Evolutionary conservation across 169 alveolate genomes (phyloP), one percentile per base, ranked within the genome.

Genomic region (Plasmodium adleri): DNA sequence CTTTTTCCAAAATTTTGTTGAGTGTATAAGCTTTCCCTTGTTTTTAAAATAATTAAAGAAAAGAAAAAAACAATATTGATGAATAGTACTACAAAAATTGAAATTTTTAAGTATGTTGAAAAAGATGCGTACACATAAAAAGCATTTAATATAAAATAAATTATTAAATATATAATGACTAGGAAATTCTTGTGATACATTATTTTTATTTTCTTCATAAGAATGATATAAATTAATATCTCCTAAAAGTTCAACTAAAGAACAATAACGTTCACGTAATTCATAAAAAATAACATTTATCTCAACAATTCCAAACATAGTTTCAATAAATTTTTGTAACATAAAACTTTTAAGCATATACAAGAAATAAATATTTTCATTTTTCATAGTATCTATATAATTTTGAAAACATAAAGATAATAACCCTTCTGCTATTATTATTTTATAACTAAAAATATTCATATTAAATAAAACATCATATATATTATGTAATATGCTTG

Each of bases 221-320:
- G 10, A 43, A 24, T 80, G 56, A 67, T 15, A 86, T 24, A 86
- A 50, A 20, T 32, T 86, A 7, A 86, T 60, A 47, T 86, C 92
- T n/a, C 92, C 92, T 50, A 59, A 72, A 10, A 72, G 49, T 62
- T 86, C 92, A 9, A 86, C 92, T 13, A 72, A 1, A 2, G 92
- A 70, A 43, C 92, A 86, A 56, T 71, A 86, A 0, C 87, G 58
- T 56, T 86, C 92, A 20, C 92, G 59, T 13, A 86, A 52, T 20
- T 86, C 92, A 28, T 60, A 86, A 86, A 86, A 52, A 9, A 86
- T 86, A 3, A 50, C 92, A 86, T 86, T 86, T 87, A 86, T 71
- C 62, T 86, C 92, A 9, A 86, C 32, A 4, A 26, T 20, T 20
- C 92, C 92, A 66, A 72, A 72, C 1, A 70, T 60, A 12, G 13